Evolutionary conservation across 495 filamentous ascomycete species (phyloP).

Genomic region (Aspergillus coremiiformis): DNA sequence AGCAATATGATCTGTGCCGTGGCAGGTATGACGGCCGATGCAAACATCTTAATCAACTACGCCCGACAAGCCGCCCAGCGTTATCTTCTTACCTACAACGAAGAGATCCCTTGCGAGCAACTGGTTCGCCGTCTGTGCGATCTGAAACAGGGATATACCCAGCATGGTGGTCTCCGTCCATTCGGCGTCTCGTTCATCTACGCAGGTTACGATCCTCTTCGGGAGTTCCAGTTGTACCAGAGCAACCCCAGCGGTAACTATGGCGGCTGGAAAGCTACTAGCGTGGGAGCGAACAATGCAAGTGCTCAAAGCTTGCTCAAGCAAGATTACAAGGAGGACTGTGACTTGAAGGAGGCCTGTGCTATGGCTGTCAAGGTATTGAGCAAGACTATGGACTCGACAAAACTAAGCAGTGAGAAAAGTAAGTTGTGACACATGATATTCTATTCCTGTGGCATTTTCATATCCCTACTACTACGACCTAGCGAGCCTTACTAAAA

Average conservation of each 20-base stretch:
- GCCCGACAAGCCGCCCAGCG: conserved; percentile 92
- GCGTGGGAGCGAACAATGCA: conserved; percentile 95
- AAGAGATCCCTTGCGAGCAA: conserved; percentile 99
- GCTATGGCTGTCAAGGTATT: conserved; percentile 96
- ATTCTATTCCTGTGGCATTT: not conserved
- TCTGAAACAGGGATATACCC: conserved; percentile 98
- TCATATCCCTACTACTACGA: not conserved
- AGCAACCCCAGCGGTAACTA: conserved; percentile 99
- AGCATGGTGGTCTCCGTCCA: conserved; percentile 93
- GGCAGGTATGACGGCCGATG: conserved; percentile 97
- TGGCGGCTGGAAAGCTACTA: conserved; percentile 98
- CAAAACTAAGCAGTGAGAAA: conserved; percentile 97
- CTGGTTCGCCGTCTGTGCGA: conserved; percentile 95
- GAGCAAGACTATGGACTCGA: conserved; percentile 99
- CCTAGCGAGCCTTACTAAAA: not conserved
- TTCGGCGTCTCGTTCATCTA: conserved; percentile 99
- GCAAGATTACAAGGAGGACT: conserved; percentile 99
- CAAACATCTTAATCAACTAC: conserved; percentile 99
- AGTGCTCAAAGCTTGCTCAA: conserved; percentile 96
- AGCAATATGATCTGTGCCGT: conserved; percentile 99
- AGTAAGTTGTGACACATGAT: conserved; percentile 49
- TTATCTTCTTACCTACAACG: conserved; percentile 98
- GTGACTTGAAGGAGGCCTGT: conserved; percentile 90
- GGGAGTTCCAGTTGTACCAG: conserved; percentile 98
- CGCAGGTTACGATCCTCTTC: conserved; percentile 88